Base-by-base conservation (phyloP, 257 asterid genomes). In the Solanum infundibuliforme region DNA sequence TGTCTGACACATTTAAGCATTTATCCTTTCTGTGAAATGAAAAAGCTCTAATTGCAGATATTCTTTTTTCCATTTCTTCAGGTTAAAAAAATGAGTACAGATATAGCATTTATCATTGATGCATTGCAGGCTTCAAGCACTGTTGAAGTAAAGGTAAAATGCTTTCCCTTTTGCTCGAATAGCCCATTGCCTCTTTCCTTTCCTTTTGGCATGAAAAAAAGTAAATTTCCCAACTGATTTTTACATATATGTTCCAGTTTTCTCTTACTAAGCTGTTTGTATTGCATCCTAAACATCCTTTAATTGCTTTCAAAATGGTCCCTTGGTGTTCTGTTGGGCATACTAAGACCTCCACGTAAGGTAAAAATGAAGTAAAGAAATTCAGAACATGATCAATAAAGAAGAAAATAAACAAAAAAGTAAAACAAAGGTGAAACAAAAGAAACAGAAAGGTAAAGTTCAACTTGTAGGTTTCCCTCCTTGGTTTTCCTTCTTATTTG, bases 101-200 rank as follows among this genome's bases (percentile, higher is more conserved):
- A 95, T 84, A 89, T 96, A 88, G 90, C 95, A 71, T 93, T 96
- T 88, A 97, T 97, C 87, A 84, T 94, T 77, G 94, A 94, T 85
- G 94, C 99, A 38, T 91, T 97, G 92, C 94, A 91, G 93, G 92
- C 91, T 87, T 97, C 99, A 88, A 93, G 89, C 90, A 91, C 95
- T 65, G 86, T 96, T 88, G 99, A 97, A 95, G 96, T 96, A 91
- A 92, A 92, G 99, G 99, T 97, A 71, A 55, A 83, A 69, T 87
- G 58, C 60, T 46, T 79, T 85, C 62, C 85, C 83, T 87, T 58
- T 90, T 48, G 52, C 73, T 85, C 34, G 35, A 36, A 73, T 89
- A 82, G 32, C 68, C 77, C 58, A 27, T 43, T 39, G n/a, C 10
- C 58, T 88, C 36, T 48, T 39, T 62, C 74, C 73, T 83, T 83